Percentiles rank a stretch among this genome's conserved stretches.
Conservation (phyloP, 139 green algal species). For the Mesostigma viride region DNA sequence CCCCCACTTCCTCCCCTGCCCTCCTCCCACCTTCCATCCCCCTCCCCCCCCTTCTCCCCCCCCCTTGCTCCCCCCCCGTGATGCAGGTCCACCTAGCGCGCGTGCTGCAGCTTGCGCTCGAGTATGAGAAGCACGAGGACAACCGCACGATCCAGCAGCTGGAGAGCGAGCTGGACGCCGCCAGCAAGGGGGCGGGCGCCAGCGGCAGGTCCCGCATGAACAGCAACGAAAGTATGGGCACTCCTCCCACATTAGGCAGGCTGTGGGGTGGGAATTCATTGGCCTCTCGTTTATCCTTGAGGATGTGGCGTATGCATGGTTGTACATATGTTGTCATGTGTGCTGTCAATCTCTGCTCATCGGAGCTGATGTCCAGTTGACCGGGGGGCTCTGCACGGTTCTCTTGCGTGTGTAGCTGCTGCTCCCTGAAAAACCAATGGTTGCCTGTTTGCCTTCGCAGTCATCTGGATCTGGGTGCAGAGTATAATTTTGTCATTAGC, state of each 20-base stretch:
- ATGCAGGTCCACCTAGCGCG: not conserved
- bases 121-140: not conserved
- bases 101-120: slow-evolving; percentile 5
- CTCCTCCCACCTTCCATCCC: too few relatives aligned
- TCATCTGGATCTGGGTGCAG: too few relatives aligned
- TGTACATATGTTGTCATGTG: not conserved
- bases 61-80: too few relatives aligned
- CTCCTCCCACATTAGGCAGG: not conserved
- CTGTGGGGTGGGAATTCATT: not conserved
- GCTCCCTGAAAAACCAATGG: too few relatives aligned
- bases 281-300: not conserved
- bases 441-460: too few relatives aligned
- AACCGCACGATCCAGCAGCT: not conserved
- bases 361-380: not conserved
- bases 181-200: not conserved
- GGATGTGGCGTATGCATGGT: not conserved
- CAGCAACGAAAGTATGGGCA: not conserved
- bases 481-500: too few relatives aligned
- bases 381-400: not conserved
- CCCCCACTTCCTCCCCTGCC: too few relatives aligned
- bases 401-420: too few relatives aligned
- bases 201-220: not conserved
- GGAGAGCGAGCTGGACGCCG: not conserved
- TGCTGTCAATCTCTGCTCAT: not conserved
- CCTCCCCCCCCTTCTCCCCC: too few relatives aligned